These are phyloP conservation scores for Cytospora schulzeri DNA, from an alignment of 2,329 filamentous ascomycete species.

Conservation along the genomic window DNA sequence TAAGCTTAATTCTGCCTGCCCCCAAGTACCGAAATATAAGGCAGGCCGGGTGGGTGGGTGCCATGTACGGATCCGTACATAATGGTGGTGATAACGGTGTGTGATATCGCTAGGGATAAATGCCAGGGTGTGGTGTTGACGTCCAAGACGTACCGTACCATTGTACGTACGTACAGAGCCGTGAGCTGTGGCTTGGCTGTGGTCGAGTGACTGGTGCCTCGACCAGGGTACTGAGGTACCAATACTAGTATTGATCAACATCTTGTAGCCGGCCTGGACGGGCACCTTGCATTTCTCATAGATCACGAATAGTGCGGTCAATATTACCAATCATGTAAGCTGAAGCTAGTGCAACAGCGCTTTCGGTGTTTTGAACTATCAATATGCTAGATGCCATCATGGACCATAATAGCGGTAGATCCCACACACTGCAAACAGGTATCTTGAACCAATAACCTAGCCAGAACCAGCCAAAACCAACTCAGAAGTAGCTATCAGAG, in stretches of 20 bases:
- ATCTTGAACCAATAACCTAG: slow-evolving; percentile 1
- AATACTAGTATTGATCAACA: background rate
- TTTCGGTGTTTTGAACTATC: slow-evolving; percentile 9
- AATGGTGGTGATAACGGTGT: background rate
- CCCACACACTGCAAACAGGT: slow-evolving; percentile 2
- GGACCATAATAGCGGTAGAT: background rate
- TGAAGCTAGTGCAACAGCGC: background rate
- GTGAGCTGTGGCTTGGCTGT: background rate
- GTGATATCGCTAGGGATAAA: background rate
- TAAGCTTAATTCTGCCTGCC: background rate
- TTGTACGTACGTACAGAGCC: too few relatives aligned
- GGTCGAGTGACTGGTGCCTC: background rate
- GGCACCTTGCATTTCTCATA: background rate
- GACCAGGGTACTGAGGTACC: background rate
- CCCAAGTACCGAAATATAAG: background rate
- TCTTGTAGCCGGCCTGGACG: background rate
- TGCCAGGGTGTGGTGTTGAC: background rate
- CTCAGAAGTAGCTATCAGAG: slow-evolving; percentile 5
- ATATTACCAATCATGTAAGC: background rate
- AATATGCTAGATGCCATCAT: slow-evolving; percentile 10
- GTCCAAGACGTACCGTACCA: background rate
- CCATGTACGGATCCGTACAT: background rate
- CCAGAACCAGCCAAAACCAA: background rate
- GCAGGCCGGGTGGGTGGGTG: background rate
- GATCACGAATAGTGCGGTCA: background rate